phyloP scores from a whole-genome alignment of 2,329 filamentous ascomycete species.

The Sclerotinia minor region DNA sequence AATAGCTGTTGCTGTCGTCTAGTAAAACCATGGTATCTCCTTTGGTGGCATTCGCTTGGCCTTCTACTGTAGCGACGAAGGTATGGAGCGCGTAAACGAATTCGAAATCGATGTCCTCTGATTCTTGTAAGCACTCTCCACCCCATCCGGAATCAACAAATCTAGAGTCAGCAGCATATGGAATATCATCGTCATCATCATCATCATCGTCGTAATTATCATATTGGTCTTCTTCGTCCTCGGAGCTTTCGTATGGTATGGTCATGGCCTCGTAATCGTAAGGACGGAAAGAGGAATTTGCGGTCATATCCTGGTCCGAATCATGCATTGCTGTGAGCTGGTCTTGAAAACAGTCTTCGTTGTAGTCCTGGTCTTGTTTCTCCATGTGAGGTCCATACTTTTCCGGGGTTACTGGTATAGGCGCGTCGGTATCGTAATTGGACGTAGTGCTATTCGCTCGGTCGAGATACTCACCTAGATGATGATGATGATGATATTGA shows the following conservation, averaged over 20 bases:
- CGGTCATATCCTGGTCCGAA: background rate
- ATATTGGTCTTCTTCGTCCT: constrained; percentile 39
- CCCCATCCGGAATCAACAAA: constrained; percentile 73
- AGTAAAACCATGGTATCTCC: constrained; percentile 98
- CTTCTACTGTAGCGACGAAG: constrained; percentile 96
- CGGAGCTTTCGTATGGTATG: constrained; percentile 37
- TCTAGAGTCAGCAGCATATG: constrained; percentile 53
- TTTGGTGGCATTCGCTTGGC: constrained; percentile 96
- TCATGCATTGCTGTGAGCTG: constrained; percentile 25
- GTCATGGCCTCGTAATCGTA: constrained; percentile 31
- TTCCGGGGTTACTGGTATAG: background rate
- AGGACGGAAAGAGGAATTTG: background rate
- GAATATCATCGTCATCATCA: constrained; percentile 63
- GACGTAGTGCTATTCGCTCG: constrained; percentile 30
- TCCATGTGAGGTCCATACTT: constrained; percentile 25
- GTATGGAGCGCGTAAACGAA: constrained; percentile 98
- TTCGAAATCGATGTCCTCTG: constrained; percentile 99
- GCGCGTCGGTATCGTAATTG: constrained; percentile 52
- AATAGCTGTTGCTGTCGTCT: constrained; percentile 99
- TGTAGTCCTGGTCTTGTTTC: constrained; percentile 31
- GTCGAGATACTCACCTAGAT: constrained; percentile 52
- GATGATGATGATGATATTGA: constrained; percentile 47
- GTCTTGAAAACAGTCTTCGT: constrained; percentile 30
- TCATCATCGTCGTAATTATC: constrained; percentile 56
- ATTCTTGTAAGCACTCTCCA: constrained; percentile 80